Percentiles rank a stretch among this genome's conserved stretches.
These are phyloP conservation scores for Fusarium nodosum DNA, from an alignment of 2,329 filamentous ascomycete species.

Conservation along the genomic window DNA sequence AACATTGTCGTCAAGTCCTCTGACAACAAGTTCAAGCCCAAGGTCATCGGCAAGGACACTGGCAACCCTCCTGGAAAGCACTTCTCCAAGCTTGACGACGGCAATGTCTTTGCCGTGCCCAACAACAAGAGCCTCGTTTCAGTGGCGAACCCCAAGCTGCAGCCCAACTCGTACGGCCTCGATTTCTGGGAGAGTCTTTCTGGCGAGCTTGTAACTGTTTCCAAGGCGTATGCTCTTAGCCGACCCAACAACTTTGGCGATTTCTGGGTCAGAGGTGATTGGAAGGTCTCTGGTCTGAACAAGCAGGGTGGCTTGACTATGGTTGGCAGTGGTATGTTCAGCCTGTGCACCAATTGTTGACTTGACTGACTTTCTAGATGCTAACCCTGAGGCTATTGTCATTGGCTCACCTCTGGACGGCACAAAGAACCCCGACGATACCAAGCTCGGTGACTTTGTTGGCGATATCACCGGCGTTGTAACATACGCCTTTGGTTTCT, in stretches of 20 bases:
- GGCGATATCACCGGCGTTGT: constrained; percentile 78
- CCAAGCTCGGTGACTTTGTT: constrained; percentile 74
- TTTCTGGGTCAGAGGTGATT: constrained; percentile 76
- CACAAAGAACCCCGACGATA: constrained; percentile 68
- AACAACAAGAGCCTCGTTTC: constrained; percentile 72
- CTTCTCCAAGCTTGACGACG: constrained; percentile 73
- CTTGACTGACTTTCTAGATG: constrained; percentile 59
- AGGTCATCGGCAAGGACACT: constrained; percentile 72
- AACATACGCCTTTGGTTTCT: constrained; percentile 75
- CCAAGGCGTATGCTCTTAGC: constrained; percentile 67
- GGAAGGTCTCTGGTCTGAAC: constrained; percentile 73
- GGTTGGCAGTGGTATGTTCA: constrained; percentile 62
- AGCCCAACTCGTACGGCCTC: constrained; percentile 73
- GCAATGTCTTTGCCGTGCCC: constrained; percentile 74
- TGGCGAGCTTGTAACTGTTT: constrained; percentile 76
- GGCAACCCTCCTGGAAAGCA: constrained; percentile 70
- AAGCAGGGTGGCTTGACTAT: constrained; percentile 74
- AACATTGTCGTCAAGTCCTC: constrained; percentile 67
- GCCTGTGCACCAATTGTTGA: not conserved
- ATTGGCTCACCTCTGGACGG: constrained; percentile 76
- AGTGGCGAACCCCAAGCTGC: constrained; percentile 69
- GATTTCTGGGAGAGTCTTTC: constrained; percentile 81
- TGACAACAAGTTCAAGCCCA: constrained; percentile 66
- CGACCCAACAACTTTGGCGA: constrained; percentile 76
- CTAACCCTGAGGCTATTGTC: constrained; percentile 77